A percentile compares a stretch with the other conserved stretches of the same genome.
Conservation (phyloP, 2,329 filamentous ascomycete species). For the Penicillium hesseltinei region DNA sequence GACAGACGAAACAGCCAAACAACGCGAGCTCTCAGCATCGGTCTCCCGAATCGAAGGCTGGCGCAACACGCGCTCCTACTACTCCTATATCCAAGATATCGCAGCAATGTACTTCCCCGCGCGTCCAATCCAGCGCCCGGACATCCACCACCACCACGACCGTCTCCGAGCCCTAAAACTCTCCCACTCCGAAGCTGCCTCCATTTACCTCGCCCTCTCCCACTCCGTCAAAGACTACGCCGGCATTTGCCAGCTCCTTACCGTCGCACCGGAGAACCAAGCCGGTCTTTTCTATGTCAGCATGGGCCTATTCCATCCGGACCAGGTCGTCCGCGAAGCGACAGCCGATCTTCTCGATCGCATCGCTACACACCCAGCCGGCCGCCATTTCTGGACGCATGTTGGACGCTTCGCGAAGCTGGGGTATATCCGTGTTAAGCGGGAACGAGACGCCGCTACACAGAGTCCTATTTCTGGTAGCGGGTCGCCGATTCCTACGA, state of each 20-base stretch:
- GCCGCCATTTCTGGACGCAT: constrained; percentile 86
- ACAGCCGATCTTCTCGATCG: constrained; percentile 79
- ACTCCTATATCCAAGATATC: constrained; percentile 82
- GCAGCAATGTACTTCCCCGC: constrained; percentile 40
- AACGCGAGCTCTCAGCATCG: constrained; percentile 85
- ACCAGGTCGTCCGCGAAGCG: constrained; percentile 71
- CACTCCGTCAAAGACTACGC: constrained; percentile 75
- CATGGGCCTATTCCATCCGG: constrained; percentile 87
- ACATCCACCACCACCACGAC: constrained; percentile 90
- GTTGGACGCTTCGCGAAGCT: constrained; percentile 86
- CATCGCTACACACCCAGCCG: constrained; percentile 82
- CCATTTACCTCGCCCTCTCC: constrained; percentile 80
- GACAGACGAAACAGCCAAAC: constrained; percentile 76
- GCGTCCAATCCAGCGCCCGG: constrained; percentile 48
- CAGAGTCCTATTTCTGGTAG: constrained; percentile 26
- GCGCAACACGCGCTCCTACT: constrained; percentile 93
- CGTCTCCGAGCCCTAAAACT: constrained; percentile 80
- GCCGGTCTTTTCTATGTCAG: constrained; percentile 88
- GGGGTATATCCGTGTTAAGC: constrained; percentile 75
- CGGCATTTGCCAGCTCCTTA: constrained; percentile 79
- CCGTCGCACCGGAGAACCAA: constrained; percentile 79
- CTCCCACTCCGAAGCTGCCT: constrained; percentile 69
- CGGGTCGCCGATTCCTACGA: constrained; percentile 13
- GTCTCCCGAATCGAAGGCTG: constrained; percentile 93
- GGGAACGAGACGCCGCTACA: constrained; percentile 51